Evolutionary conservation across 352 stramenopile genomes (phyloP).

Genomic region (Lagenidium giganteum): DNA sequence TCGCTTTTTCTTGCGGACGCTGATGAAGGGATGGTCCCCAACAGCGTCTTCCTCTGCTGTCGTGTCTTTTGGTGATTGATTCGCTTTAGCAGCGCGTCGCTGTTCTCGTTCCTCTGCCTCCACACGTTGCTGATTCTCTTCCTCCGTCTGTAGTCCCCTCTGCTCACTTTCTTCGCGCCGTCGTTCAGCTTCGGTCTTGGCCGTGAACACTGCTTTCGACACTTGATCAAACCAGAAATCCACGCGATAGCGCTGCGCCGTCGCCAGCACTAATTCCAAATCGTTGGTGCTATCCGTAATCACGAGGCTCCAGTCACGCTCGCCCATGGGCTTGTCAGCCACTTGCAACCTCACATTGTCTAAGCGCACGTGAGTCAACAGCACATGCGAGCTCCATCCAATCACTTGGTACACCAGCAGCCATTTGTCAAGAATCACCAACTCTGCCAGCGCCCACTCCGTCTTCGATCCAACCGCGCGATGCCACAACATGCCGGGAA

Average conservation of each 20-base stretch:
- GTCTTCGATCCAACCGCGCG: background rate
- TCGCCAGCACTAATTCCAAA: slow-evolving; percentile 26
- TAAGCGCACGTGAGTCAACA: slow-evolving; percentile 22
- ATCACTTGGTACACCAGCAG: slow-evolving; percentile 33
- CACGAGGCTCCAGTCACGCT: slow-evolving; percentile 39
- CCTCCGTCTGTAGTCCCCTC: slow-evolving; percentile 13
- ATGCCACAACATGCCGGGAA: slow-evolving; percentile 44
- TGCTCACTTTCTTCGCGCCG: slow-evolving; percentile 14
- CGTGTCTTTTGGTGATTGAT: background rate
- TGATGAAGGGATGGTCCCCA: too few species aligned
- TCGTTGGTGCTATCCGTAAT: slow-evolving; percentile 8
- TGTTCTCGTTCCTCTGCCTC: slow-evolving; percentile 6
- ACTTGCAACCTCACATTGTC: slow-evolving; percentile 16
- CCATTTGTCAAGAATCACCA: slow-evolving; percentile 27
- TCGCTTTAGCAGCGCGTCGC: background rate
- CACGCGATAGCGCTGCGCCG: slow-evolving; percentile 38
- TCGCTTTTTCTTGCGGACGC: slow-evolving; percentile 3
- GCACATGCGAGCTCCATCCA: slow-evolving; percentile 29
- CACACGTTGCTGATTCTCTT: slow-evolving; percentile 13
- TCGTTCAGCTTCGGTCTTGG: slow-evolving; percentile 14
- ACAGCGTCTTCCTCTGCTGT: background rate
- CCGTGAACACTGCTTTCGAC: slow-evolving; percentile 31
- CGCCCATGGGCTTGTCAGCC: slow-evolving; percentile 16
- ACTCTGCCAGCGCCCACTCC: slow-evolving; percentile 36
- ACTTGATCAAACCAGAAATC: slow-evolving; percentile 62